Evolutionary conservation across 2,329 filamentous ascomycete species (phyloP), one percentile per base, ranked within the genome.

Genomic region (Epichloe hybrida): DNA sequence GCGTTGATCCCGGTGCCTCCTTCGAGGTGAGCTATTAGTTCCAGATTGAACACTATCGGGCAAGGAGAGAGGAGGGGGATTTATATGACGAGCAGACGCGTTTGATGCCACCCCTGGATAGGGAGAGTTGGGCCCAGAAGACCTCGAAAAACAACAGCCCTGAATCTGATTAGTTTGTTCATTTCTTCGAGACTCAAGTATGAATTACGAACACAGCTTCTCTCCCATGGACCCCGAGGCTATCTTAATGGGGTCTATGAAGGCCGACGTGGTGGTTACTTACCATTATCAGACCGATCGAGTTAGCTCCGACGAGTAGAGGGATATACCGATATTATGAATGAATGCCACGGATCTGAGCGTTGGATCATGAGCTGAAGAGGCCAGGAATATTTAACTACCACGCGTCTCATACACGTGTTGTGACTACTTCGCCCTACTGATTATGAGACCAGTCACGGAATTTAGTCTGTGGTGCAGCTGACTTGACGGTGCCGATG

Each of bases 131-230:
- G 74, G 70, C 53, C 72, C 74, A 27, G 70, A 66, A 36, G 74
- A 67, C 46, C 69, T 70, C 42, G 77, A 81, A 60, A 79, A 69
- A 61, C 77, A 81, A 65, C 78, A 81, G 59, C 78, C 78, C 78
- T 80, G 54, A n/a, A 8, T 8, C 31, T 4, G n/a, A 20, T 52
- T 20, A 52, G 43, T 23, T 20, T 41, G 12, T 46, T 46, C 15
- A 13, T 31, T 31, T 31, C 3, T 4, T 31, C 27, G 11, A 31
- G 27, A 15, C 23, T 37, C 3, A 13, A 23, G 21, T 7, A 45
- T 13, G 41, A 20, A 38, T 36, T 40, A 34, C n/a, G 7, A 47
- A 42, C 17, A 35, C 21, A 43, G 17, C 50, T 17, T 17, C 38
- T 31, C 27, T 31, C 3, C 27, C 27, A 31, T 39, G 7, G n/a